Conservation (phyloP, 2,329 filamentous ascomycete species). For the Clonostachys byssicola region DNA sequence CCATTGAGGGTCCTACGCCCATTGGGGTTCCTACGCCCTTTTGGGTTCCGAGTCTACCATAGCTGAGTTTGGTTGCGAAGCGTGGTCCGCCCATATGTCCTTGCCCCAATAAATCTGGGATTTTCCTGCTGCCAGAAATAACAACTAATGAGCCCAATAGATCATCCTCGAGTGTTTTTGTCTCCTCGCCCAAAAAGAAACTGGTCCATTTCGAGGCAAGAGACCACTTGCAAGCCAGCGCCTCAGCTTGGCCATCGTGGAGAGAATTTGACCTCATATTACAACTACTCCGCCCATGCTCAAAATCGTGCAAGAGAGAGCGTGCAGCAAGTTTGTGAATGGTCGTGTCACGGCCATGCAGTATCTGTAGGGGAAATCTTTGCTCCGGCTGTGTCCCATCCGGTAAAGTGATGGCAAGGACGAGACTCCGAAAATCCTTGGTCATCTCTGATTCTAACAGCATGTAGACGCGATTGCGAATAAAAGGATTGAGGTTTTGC, state of each 20-base stretch:
- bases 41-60: no score
- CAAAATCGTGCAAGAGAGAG: conserved; percentile 1
- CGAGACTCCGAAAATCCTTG: no score
- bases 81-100: no score
- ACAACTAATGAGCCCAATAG: not conserved
- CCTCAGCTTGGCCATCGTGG: not conserved
- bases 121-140: not conserved
- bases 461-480: no score
- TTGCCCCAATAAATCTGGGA: not conserved
- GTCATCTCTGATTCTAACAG: no score
- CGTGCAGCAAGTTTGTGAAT: conserved; percentile 3
- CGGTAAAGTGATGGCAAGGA: no score
- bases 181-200: conserved; percentile 1
- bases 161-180: not conserved
- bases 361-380: not conserved
- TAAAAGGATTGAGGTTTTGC: no score
- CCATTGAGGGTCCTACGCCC: no score
- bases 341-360: not conserved
- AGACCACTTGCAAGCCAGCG: conserved; percentile 1
- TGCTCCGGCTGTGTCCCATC: not conserved
- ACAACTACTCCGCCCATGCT: not conserved
- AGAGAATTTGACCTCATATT: not conserved
- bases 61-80: no score
- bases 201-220: conserved; percentile 5
- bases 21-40: no score